These are phyloP conservation scores for Fusarium nematophilum DNA, from an alignment of 2,329 filamentous ascomycete species.

Conservation along the genomic window DNA sequence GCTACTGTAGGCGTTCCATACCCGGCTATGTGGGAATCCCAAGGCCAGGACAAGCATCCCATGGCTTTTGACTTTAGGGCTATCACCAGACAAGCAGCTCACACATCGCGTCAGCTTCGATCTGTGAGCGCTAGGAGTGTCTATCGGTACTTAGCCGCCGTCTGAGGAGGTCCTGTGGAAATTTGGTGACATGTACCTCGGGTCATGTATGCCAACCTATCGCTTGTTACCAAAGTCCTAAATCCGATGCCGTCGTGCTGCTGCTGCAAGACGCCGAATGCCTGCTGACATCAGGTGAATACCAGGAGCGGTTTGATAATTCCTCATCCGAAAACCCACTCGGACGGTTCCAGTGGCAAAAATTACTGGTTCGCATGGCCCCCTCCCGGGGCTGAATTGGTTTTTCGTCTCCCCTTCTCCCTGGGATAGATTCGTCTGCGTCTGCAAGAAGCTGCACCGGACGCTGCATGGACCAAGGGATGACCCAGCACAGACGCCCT, in stretches of 20 bases:
- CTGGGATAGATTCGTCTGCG: constrained; percentile 19
- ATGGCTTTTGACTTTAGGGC: constrained; percentile 37
- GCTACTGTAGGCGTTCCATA: constrained; percentile 13
- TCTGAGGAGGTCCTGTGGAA: constrained; percentile 36
- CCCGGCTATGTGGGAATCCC: constrained; percentile 17
- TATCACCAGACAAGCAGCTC: constrained; percentile 40
- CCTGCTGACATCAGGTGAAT: constrained; percentile 15
- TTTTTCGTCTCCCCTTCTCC: constrained; percentile 16
- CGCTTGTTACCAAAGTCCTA: too few species aligned
- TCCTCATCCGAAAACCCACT: too few species aligned
- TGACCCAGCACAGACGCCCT: constrained; percentile 24
- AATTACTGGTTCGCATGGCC: constrained; percentile 36
- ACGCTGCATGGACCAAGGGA: constrained; percentile 37
- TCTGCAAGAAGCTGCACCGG: constrained; percentile 17
- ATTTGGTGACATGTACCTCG: too few species aligned
- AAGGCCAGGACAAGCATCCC: constrained; percentile 34
- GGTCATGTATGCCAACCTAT: too few species aligned
- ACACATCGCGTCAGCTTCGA: constrained; percentile 40
- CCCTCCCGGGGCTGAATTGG: constrained; percentile 27
- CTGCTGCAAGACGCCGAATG: constrained; percentile 4
- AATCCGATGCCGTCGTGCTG: too few species aligned
- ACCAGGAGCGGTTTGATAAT: constrained; percentile 14
- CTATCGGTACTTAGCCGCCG: constrained; percentile 31
- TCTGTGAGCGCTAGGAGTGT: constrained; percentile 36
- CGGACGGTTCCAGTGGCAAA: constrained; percentile 24